Conservation (phyloP, 768 basidiomycete species). For the Dendrothele bispora region DNA sequence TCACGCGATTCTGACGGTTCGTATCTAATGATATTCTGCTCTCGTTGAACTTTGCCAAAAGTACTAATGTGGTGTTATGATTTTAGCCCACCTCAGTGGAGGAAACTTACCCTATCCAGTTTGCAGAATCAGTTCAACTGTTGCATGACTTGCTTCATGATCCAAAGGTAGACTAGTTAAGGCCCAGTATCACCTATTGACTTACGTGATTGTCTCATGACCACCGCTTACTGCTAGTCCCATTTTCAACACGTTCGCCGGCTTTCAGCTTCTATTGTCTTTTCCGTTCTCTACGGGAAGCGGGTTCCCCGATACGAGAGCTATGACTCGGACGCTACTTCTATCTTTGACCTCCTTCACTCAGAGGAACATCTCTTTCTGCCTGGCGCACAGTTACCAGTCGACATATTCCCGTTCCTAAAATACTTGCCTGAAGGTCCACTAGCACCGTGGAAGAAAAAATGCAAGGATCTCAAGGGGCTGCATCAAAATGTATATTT, state of each 20-base stretch:
- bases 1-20: slow-evolving; percentile 18
- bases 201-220: no score
- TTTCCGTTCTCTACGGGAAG: slow-evolving; percentile 29
- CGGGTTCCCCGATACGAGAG: slow-evolving; percentile 26
- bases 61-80: no score
- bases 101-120: no score
- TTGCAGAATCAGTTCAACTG: slow-evolving; percentile 22
- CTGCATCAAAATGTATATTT: slow-evolving; percentile 30
- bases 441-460: slow-evolving; percentile 34
- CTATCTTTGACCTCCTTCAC: slow-evolving; percentile 26
- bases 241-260: slow-evolving; percentile 29
- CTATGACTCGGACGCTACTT: slow-evolving; percentile 19
- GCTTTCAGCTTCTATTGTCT: slow-evolving; percentile 27
- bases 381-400: slow-evolving; percentile 33
- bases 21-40: slow-evolving; percentile 15
- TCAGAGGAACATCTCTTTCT: slow-evolving; percentile 24
- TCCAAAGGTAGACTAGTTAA: slow-evolving; percentile 19
- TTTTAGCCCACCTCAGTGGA: no score
- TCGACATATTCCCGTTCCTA: slow-evolving; percentile 34
- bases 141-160: slow-evolving; percentile 23
- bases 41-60: slow-evolving; percentile 16
- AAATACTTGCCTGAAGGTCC: slow-evolving; percentile 30
- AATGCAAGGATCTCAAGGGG: slow-evolving; percentile 16
- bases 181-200: neutral
- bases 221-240: no score